Evolutionary conservation across 2,329 filamentous ascomycete species (phyloP).

Genomic region (Ophiocordyceps unilateralis): DNA sequence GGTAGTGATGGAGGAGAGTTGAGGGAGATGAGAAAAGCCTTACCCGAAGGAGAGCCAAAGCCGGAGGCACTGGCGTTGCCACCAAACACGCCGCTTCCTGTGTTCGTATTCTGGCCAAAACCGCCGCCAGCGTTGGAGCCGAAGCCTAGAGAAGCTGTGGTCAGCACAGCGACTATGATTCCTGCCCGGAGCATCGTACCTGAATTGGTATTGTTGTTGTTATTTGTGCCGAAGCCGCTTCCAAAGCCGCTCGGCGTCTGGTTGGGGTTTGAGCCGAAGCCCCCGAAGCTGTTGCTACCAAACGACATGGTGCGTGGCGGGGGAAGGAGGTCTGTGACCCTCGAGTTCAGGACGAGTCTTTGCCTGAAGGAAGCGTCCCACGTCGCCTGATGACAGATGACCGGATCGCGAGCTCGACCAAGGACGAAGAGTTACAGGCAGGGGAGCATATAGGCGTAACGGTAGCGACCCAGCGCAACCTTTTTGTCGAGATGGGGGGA

Average conservation of each 20-base stretch:
- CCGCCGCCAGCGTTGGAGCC: slow-evolving; percentile 14
- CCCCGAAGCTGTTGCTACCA: slow-evolving; percentile 31
- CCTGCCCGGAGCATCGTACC: slow-evolving; percentile 29
- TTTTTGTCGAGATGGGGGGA: neutral
- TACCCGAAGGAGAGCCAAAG: slow-evolving; percentile 18
- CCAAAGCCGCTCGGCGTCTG: slow-evolving; percentile 29
- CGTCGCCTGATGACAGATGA: neutral
- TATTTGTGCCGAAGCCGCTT: slow-evolving; percentile 36
- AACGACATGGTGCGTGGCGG: slow-evolving; percentile 37
- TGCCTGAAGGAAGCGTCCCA: neutral
- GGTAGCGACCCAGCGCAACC: neutral
- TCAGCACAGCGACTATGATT: slow-evolving; percentile 7
- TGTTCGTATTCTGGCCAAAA: slow-evolving; percentile 25
- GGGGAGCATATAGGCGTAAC: neutral
- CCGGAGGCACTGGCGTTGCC: slow-evolving; percentile 11
- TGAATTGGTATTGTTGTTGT: slow-evolving; percentile 16
- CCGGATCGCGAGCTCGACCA: neutral
- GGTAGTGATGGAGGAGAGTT: no score
- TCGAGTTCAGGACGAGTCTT: neutral
- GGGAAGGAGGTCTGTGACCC: neutral
- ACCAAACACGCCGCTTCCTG: slow-evolving; percentile 28
- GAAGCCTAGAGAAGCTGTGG: slow-evolving; percentile 12
- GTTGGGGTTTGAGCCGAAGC: slow-evolving; percentile 41
- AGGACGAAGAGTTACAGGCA: neutral
- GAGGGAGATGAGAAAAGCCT: neutral